Evolutionary conservation across 371 early-diverging fungal genomes (phyloP).

Genomic region (Mucor sp.): DNA sequence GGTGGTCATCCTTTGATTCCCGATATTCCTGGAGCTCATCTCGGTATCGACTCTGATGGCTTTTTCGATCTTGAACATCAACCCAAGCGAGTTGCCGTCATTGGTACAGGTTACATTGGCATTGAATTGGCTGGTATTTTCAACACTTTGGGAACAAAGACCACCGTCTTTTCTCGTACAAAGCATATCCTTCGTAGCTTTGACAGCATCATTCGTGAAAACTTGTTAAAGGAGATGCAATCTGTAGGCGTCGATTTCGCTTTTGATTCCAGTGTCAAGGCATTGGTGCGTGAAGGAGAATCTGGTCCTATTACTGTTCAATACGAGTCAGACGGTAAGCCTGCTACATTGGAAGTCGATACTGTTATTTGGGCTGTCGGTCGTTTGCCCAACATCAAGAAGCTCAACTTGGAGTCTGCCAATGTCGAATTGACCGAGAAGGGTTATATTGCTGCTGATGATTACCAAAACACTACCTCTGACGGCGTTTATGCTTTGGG

Average conservation of each 20-base stretch:
- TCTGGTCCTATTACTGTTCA: conserved; percentile 47
- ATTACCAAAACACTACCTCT: conserved; percentile 82
- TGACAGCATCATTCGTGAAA: conserved; percentile 85
- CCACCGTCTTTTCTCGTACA: conserved; percentile 86
- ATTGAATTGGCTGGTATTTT: conserved; percentile 97
- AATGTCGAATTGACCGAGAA: conserved; percentile 64
- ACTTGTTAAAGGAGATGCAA: conserved; percentile 79
- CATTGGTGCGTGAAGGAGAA: conserved; percentile 38
- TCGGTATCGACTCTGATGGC: conserved; percentile 91
- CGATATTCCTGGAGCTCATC: conserved; percentile 82
- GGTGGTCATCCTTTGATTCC: conserved; percentile 80
- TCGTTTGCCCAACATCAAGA: conserved; percentile 74
- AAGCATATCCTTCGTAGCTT: conserved; percentile 88
- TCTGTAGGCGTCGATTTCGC: conserved; percentile 76
- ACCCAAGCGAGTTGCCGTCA: conserved; percentile 91
- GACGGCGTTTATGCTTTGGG: conserved; percentile 88
- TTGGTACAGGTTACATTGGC: conserved; percentile 93
- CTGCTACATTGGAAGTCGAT: conserved; percentile 59
- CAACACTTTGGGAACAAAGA: conserved; percentile 84
- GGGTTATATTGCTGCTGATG: conserved; percentile 80
- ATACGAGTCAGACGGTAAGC: conserved; percentile 40
- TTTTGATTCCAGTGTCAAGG: conserved; percentile 62
- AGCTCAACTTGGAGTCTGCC: conserved; percentile 68
- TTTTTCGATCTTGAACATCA: conserved; percentile 93
- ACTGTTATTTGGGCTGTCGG: conserved; percentile 89